A percentile compares a stretch with the other conserved stretches of the same genome.
Evolutionary conservation across 23 red algal species (phyloP).

Genomic region (Agarophyton chilense): DNA sequence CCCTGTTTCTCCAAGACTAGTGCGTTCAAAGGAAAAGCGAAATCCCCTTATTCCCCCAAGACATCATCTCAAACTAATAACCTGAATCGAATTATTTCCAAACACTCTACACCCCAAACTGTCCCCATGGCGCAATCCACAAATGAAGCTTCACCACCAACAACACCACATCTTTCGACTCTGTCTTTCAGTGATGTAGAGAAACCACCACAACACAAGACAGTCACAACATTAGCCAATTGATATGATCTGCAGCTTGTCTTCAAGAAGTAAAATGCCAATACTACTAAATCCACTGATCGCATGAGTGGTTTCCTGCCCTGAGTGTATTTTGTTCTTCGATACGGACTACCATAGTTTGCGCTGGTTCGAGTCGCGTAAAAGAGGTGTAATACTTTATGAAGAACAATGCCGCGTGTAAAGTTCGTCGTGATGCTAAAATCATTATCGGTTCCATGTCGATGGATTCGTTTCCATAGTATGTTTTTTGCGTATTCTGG

Average conservation of each 20-base stretch:
- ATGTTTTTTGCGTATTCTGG: not conserved
- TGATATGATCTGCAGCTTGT: not conserved
- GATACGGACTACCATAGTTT: constrained; percentile 25
- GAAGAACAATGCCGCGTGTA: not conserved
- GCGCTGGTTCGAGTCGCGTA: not conserved
- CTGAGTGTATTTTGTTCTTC: not conserved
- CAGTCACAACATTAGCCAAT: no score
- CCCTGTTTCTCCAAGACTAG: no score
- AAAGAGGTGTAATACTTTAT: constrained; percentile 5
- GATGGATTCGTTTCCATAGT: not conserved
- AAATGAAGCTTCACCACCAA: no score
- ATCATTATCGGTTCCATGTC: not conserved
- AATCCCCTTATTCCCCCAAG: no score
- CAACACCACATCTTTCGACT: no score
- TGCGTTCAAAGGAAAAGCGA: no score
- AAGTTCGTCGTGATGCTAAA: constrained; percentile 32
- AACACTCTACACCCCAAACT: no score
- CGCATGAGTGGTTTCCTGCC: not conserved
- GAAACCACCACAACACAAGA: no score
- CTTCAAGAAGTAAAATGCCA: constrained; percentile 21
- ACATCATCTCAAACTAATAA: no score
- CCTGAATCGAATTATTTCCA: no score
- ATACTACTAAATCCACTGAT: not conserved
- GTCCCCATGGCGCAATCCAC: no score
- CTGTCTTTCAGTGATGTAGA: no score